Evolutionary conservation across 2,329 filamentous ascomycete genomes (phyloP).

Genomic region (Fusarium sp.): DNA sequence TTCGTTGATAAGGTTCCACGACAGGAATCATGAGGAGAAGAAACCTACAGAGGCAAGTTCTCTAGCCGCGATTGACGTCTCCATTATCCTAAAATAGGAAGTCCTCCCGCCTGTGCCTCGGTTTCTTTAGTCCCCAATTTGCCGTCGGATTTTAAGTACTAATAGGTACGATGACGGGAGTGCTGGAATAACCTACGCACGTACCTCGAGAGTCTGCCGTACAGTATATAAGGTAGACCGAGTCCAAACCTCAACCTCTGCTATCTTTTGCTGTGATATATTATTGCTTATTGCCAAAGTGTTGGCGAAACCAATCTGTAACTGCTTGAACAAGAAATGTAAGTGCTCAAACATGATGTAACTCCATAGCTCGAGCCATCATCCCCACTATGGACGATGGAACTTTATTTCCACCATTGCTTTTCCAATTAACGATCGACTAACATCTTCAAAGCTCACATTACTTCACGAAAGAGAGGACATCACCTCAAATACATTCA

Average conservation of each 20-base stretch:
- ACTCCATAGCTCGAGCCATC: background rate
- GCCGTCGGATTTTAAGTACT: slow-evolving; percentile 2
- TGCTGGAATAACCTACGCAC: background rate
- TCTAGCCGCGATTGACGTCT: slow-evolving; percentile 17
- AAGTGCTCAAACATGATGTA: slow-evolving; percentile 20
- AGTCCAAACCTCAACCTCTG: background rate
- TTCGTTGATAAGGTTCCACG: slow-evolving; percentile 24
- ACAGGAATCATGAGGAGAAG: slow-evolving; percentile 2
- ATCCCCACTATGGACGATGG: background rate
- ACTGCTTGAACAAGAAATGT: slow-evolving; percentile 8
- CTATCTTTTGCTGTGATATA: background rate
- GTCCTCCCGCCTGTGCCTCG: slow-evolving; percentile 33
- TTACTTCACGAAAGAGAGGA: background rate
- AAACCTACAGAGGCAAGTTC: background rate
- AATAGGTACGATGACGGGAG: background rate
- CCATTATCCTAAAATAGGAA: slow-evolving; percentile 30
- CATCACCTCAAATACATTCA: background rate
- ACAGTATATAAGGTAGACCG: slow-evolving; percentile 10
- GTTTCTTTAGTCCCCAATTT: slow-evolving; percentile 8
- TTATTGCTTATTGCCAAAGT: background rate
- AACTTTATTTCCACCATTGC: slow-evolving; percentile 3
- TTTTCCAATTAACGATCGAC: background rate
- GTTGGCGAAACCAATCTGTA: background rate
- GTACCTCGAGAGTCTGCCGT: background rate
- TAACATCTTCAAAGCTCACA: slow-evolving; percentile 18